These are phyloP conservation scores for Colletotrichum ledebouriae DNA, from an alignment of 2,329 filamentous ascomycete species.

Conservation along the genomic window DNA sequence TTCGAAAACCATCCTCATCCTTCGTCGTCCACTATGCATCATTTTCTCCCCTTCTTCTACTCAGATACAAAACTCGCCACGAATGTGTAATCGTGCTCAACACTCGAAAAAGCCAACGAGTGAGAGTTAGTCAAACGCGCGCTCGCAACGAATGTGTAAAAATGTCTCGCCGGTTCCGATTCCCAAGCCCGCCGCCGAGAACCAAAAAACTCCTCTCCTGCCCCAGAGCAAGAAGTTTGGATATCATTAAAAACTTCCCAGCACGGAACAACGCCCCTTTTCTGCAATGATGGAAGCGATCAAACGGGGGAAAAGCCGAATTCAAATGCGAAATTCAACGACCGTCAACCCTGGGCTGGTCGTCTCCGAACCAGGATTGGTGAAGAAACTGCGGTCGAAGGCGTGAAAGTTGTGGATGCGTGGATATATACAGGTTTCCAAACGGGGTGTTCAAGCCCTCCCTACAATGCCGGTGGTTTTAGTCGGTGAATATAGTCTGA, in stretches of 20 bases:
- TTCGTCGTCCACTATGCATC: conserved; percentile 22
- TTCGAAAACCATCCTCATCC: conserved; percentile 11
- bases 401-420: conserved; percentile 35
- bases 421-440: conserved; percentile 41
- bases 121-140: conserved; percentile 21
- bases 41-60: conserved; percentile 5
- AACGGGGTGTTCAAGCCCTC: conserved; percentile 20
- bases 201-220: conserved; percentile 37
- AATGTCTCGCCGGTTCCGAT: conserved; percentile 14
- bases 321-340: conserved; percentile 34
- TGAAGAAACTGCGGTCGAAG: conserved; percentile 27
- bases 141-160: conserved; percentile 33
- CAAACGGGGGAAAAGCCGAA: conserved; percentile 15
- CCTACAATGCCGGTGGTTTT: conserved; percentile 28
- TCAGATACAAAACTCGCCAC: conserved; percentile 23
- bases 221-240: conserved; percentile 39
- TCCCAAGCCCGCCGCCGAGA: conserved; percentile 36
- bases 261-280: conserved; percentile 22
- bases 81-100: conserved; percentile 25
- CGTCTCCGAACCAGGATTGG: conserved; percentile 17
- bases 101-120: conserved; percentile 24
- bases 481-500: conserved; percentile 79
- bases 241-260: conserved; percentile 43
- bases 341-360: neutral
- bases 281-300: conserved; percentile 19